A percentile compares a stretch with the other conserved stretches of the same genome.
phyloP scores from a whole-genome alignment of 768 basidiomycete genomes.

The Xerocomus spinulosus region DNA sequence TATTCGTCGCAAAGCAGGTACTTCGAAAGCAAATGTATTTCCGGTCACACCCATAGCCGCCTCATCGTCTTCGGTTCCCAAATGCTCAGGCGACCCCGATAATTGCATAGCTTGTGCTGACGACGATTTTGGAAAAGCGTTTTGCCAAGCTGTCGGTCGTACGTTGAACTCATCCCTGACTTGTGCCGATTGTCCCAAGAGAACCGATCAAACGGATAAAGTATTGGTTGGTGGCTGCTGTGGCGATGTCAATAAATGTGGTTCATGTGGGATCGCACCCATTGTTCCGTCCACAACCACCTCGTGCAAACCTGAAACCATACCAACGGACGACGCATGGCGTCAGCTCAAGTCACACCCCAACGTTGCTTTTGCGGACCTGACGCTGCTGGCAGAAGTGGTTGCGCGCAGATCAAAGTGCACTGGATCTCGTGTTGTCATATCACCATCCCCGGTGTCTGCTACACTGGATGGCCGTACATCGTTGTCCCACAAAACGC shows the following conservation, averaged over 20 bases:
- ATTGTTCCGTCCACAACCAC: conserved; percentile 21
- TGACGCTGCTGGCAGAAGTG: conserved; percentile 81
- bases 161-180: conserved; percentile 48
- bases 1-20: conserved; percentile 53
- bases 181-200: conserved; percentile 55
- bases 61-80: conserved; percentile 28
- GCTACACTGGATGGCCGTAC: conserved; percentile 43
- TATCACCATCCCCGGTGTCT: conserved; percentile 50
- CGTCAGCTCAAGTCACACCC: conserved; percentile 82
- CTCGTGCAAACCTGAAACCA: conserved; percentile 41
- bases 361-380: conserved; percentile 80
- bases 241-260: conserved; percentile 30
- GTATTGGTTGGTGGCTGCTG: conserved; percentile 35
- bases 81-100: conserved; percentile 80
- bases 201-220: conserved; percentile 22
- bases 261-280: conserved; percentile 32
- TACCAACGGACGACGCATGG: conserved; percentile 83
- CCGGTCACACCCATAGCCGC: conserved; percentile 38
- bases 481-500: conserved; percentile 9
- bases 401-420: conserved; percentile 81
- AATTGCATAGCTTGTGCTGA: conserved; percentile 85
- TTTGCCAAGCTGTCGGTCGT: conserved; percentile 71
- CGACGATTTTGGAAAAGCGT: conserved; percentile 83
- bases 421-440: conserved; percentile 60
- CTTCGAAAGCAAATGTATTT: conserved; percentile 47